phyloP scores from a whole-genome alignment of 805 yeast genomes.

The Alloascoidea africana region DNA sequence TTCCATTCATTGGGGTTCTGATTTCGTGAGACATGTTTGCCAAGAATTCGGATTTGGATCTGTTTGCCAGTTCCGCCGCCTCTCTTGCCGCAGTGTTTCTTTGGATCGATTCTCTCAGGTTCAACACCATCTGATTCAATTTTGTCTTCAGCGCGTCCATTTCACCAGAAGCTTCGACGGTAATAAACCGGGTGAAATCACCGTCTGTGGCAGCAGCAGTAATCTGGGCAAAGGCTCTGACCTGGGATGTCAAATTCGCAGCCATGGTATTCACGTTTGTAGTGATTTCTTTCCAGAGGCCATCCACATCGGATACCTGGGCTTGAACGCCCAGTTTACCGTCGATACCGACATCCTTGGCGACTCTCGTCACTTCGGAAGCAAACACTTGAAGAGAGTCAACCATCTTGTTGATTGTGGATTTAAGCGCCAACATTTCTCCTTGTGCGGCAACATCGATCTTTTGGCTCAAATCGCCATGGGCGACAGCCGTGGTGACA shows the following conservation, averaged over 20 bases:
- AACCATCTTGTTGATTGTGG: conserved; percentile 87
- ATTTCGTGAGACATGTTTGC: conserved; percentile 45
- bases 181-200: conserved; percentile 77
- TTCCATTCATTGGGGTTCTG: conserved; percentile 38
- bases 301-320: conserved; percentile 81
- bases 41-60: conserved; percentile 36
- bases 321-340: conserved; percentile 91
- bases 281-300: conserved; percentile 83
- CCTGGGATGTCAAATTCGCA: conserved; percentile 82
- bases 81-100: conserved; percentile 48
- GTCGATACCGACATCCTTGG: conserved; percentile 85
- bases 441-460: conserved; percentile 87
- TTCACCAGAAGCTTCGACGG: conserved; percentile 87
- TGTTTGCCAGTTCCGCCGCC: conserved; percentile 35
- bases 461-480: conserved; percentile 75
- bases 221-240: conserved; percentile 84
- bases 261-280: conserved; percentile 92
- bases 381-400: conserved; percentile 81
- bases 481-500: conserved; percentile 85
- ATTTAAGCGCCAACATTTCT: conserved; percentile 71
- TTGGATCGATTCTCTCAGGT: conserved; percentile 77
- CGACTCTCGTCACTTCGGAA: conserved; percentile 78
- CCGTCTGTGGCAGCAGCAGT: conserved; percentile 93
- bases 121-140: conserved; percentile 70
- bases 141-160: conserved; percentile 48